Evolutionary conservation across 331 rosid species (phyloP).

Genomic region (Phaseolus coccineus): DNA sequence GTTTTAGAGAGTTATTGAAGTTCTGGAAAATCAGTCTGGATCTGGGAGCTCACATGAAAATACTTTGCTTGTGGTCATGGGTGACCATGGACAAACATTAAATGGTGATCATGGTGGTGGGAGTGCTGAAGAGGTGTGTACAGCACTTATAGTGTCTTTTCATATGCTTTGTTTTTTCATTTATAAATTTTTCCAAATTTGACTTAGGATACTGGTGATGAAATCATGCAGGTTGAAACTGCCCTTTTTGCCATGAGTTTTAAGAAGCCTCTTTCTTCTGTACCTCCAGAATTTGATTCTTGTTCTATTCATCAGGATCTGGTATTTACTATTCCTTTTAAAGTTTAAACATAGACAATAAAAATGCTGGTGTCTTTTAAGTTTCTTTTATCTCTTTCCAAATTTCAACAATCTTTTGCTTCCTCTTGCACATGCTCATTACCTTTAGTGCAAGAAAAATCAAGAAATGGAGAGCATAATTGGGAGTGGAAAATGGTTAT

Average conservation of each 20-base stretch:
- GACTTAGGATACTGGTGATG: slow-evolving; percentile 40
- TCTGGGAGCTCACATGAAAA: slow-evolving; percentile 87
- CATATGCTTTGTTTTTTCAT: slow-evolving; percentile 26
- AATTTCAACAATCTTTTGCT: slow-evolving; percentile 46
- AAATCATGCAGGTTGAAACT: slow-evolving; percentile 81
- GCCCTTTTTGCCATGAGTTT: slow-evolving; percentile 87
- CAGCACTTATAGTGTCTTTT: slow-evolving; percentile 36
- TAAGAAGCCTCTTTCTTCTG: slow-evolving; percentile 61
- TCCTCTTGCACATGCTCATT: slow-evolving; percentile 38
- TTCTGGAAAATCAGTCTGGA: slow-evolving; percentile 75
- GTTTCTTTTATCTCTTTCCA: slow-evolving; percentile 25
- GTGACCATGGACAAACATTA: slow-evolving; percentile 98
- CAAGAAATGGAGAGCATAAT: slow-evolving; percentile 23
- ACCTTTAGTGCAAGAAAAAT: slow-evolving; percentile 14
- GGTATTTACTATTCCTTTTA: slow-evolving; percentile 61
- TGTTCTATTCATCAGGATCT: slow-evolving; percentile 62
- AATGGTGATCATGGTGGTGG: slow-evolving; percentile 99
- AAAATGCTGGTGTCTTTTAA: slow-evolving; percentile 26
- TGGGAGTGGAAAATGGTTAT: slow-evolving; percentile 9
- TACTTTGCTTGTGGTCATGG: slow-evolving; percentile 94
- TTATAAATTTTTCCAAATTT: not conserved
- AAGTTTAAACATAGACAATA: slow-evolving; percentile 7
- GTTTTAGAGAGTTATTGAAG: slow-evolving; percentile 82
- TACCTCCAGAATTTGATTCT: slow-evolving; percentile 61
- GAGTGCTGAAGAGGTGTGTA: slow-evolving; percentile 86